A percentile compares a stretch with the other conserved stretches of the same genome.
phyloP scores from a whole-genome alignment of 306 rosid genomes.

The Trifolium fragiferum region DNA sequence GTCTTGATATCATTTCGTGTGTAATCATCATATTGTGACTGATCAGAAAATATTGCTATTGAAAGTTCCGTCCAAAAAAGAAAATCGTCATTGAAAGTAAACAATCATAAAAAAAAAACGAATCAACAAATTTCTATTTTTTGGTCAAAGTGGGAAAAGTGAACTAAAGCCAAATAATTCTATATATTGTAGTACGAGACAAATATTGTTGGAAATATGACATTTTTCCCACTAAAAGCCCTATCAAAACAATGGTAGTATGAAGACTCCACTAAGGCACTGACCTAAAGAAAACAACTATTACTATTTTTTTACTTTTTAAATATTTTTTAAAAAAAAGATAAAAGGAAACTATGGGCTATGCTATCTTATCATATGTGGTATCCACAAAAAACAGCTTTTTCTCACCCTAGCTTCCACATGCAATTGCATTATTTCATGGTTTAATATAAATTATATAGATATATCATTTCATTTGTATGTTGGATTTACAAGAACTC shows the following conservation, averaged over 20 bases:
- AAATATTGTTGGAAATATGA: constrained; percentile 32
- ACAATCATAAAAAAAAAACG: constrained; percentile 3
- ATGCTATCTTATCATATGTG: constrained; percentile 36
- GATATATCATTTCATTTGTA: neutral
- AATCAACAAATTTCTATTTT: neutral
- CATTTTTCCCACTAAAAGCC: constrained; percentile 30
- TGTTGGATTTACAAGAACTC: constrained; percentile 22
- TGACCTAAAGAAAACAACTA: too few species aligned
- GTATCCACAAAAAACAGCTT: constrained; percentile 17
- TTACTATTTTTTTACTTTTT: too few species aligned
- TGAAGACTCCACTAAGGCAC: too few species aligned
- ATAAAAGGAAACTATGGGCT: constrained; percentile 16
- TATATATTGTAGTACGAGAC: constrained; percentile 3
- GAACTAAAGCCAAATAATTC: constrained; percentile 16
- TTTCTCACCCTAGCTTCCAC: constrained; percentile 4
- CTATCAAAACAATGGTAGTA: constrained; percentile 3
- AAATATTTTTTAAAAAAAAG: neutral
- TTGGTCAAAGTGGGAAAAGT: constrained; percentile 25
- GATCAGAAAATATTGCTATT: neutral
- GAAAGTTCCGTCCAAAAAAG: neutral
- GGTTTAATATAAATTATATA: too few species aligned
- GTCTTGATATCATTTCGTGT: neutral
- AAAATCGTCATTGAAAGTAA: neutral
- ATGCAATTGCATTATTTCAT: constrained; percentile 18
- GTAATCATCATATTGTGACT: neutral